Percentiles rank a stretch among this genome's conserved stretches.
These are phyloP conservation scores for Aphanomyces cochlioides DNA, from an alignment of 352 stramenopile genomes.

Conservation along the genomic window DNA sequence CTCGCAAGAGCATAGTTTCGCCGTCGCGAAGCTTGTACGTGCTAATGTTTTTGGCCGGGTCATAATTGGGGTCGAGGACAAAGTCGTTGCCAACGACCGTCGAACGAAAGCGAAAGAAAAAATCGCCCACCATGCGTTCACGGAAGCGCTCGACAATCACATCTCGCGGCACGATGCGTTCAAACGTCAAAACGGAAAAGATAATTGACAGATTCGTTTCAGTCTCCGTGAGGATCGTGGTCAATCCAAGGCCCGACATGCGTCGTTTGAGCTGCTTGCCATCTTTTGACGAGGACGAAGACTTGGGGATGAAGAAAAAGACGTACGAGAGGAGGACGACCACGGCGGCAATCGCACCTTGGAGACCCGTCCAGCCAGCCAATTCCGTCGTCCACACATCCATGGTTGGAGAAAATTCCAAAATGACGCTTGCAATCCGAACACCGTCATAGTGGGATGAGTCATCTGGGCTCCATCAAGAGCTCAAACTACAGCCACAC, in stretches of 20 bases:
- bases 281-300: too few species aligned
- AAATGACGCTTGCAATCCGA: too few species aligned
- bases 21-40: slow-evolving; percentile 49
- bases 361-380: too few species aligned
- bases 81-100: slow-evolving; percentile 53
- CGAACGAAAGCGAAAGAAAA: slow-evolving; percentile 70
- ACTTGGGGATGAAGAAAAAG: too few species aligned
- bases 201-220: slow-evolving; percentile 75
- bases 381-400: too few species aligned
- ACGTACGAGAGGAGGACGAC: too few species aligned
- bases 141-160: slow-evolving; percentile 51
- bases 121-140: slow-evolving; percentile 43
- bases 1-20: slow-evolving; percentile 57
- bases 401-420: too few species aligned
- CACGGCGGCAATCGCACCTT: too few species aligned
- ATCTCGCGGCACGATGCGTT: slow-evolving; percentile 38
- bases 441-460: too few species aligned
- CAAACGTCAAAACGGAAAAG: slow-evolving; percentile 55
- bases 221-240: slow-evolving; percentile 66
- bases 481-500: too few species aligned
- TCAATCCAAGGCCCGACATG: slow-evolving; percentile 66
- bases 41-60: slow-evolving; percentile 49
- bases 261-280: slow-evolving; percentile 39
- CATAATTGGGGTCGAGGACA: slow-evolving; percentile 54
- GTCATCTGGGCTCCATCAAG: too few species aligned